A percentile compares a stretch with the other conserved stretches of the same genome.
Conservation (phyloP, 305 asterid species). For the Fraxinus paxiana region DNA sequence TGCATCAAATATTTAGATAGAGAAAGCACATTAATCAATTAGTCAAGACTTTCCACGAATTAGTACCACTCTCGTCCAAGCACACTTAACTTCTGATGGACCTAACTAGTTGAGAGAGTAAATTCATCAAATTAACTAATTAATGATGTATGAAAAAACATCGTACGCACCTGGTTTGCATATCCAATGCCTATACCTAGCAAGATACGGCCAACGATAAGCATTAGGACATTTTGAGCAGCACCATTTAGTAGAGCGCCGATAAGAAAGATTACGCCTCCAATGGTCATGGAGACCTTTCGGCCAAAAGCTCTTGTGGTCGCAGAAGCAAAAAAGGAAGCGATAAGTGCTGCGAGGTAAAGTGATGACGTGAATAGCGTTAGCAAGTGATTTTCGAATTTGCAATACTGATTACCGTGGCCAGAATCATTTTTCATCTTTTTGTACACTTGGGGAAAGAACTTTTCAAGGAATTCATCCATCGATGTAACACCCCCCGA, state of each 20-base stretch:
- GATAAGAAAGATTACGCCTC: slow-evolving; percentile 47
- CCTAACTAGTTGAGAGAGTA: background rate
- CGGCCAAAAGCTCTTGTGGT: slow-evolving; percentile 52
- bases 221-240: slow-evolving; percentile 48
- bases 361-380: slow-evolving; percentile 69
- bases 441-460: slow-evolving; percentile 51
- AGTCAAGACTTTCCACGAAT: background rate
- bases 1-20: slow-evolving; percentile 7
- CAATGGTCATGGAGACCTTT: slow-evolving; percentile 47
- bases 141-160: background rate
- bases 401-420: slow-evolving; percentile 42
- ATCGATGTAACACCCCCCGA: slow-evolving; percentile 79
- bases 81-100: background rate
- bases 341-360: slow-evolving; percentile 54
- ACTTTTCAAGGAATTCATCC: slow-evolving; percentile 54
- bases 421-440: slow-evolving; percentile 22
- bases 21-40: background rate
- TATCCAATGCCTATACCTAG: slow-evolving; percentile 70
- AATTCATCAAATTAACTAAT: background rate
- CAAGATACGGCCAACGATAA: slow-evolving; percentile 57
- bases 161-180: slow-evolving; percentile 41
- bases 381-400: slow-evolving; percentile 45
- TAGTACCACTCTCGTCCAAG: background rate
- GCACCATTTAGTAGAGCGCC: slow-evolving; percentile 42
- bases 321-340: slow-evolving; percentile 60